A percentile compares a stretch with the other conserved stretches of the same genome.
Conservation (phyloP, 257 asterid genomes). For the Nyctanthes arbortristis region DNA sequence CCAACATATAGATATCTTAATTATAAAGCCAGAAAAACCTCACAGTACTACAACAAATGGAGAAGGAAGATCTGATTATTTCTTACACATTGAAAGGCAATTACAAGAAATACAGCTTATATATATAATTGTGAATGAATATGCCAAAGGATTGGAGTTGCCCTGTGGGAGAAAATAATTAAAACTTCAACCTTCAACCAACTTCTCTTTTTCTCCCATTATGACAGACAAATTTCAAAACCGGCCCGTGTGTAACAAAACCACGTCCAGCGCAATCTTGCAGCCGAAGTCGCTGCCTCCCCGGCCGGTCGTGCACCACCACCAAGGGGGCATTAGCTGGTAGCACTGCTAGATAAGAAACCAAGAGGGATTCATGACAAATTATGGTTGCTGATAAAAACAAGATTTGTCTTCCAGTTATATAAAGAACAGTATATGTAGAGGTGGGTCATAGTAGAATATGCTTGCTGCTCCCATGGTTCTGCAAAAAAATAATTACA, state of each 20-base stretch:
- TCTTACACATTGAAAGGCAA: too few species aligned
- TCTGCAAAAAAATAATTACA: background rate
- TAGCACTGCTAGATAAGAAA: too few species aligned
- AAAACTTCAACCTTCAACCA: background rate
- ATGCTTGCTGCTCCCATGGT: background rate
- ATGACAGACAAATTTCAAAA: background rate
- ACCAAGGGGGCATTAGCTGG: background rate
- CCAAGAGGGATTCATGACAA: background rate
- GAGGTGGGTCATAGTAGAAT: background rate
- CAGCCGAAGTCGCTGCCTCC: background rate
- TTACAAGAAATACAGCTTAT: too few species aligned
- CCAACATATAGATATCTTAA: too few species aligned
- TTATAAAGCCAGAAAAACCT: too few species aligned
- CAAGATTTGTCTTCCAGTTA: background rate
- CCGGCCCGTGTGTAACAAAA: too few species aligned
- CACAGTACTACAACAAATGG: too few species aligned
- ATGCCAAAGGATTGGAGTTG: conserved; percentile 10
- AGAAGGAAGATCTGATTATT: too few species aligned
- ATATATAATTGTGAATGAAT: too few species aligned
- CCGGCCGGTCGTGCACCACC: background rate
- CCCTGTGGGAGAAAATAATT: background rate
- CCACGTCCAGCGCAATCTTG: conserved; percentile 3
- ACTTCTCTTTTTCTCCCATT: background rate
- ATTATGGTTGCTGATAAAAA: background rate
- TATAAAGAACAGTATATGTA: background rate